Evolutionary conservation across 805 yeast genomes (phyloP), one percentile per base, ranked within the genome.

Genomic region (Wickerhamiella shivajii): DNA sequence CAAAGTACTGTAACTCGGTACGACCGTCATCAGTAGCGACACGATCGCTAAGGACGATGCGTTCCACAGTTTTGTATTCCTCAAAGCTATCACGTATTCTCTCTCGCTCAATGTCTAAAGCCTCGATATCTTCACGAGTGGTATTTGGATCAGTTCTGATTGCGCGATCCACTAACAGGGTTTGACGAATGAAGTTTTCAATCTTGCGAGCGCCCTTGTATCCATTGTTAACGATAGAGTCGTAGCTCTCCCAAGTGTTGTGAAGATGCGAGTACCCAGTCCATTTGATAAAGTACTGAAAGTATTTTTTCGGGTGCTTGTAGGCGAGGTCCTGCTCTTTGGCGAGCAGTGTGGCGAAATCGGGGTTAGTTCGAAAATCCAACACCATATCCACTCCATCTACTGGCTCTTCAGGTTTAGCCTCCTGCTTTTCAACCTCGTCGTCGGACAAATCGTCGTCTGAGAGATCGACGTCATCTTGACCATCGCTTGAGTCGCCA

Each of bases 61-160:
- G 69, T 55, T 87, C 98, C 21, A 83, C 94, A 24, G 71, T 69
- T 41, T 79, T 79, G 59, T 64, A 85, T 52, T 85, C 95, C 27
- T 71, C 75, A 42, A 74, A 70, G 46, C 80, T 87, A 42, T 87
- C 97, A 24, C 79, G 61, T 50, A 76, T 66, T 29, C 94, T 67
- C 50, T 84, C 96, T 18, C 74, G 69, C 48, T 87, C 97, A 43
- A 87, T 68, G 48, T 84, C 94, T 84, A 87, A 76, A 14, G 83
- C 76, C 55, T 87, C 98, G 24, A 87, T 64, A 44, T 90, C 97
- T 56, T 87, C 98, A 34, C 78, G 69, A 1, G 95, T 81, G 3
- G 92, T 80, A 38, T 61, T 56, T 0, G 93, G 79, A 49, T 87
- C 96, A 29, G 61, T 62, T 44, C 94, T 67, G 27, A 84, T 65